Base-by-base conservation (phyloP, 805 yeast genomes). In the Zygosaccharomyces pseudorouxii region DNA sequence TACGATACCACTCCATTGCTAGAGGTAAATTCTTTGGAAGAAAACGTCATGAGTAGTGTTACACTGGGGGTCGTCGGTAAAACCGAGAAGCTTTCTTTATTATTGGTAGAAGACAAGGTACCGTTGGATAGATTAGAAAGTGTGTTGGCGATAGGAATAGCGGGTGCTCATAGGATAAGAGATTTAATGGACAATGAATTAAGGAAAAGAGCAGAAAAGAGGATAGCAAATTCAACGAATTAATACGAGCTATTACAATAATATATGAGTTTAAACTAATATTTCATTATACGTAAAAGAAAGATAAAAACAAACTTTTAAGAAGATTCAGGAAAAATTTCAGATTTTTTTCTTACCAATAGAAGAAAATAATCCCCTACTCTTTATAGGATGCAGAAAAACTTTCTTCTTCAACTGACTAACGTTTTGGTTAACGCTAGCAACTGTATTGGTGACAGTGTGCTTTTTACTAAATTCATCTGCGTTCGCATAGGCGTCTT, bases 41-140 rank as follows among this genome's bases (percentile, higher is more conserved):
- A 89, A 63, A 75, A 72, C 49, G 97, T 89, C 54, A 77, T 92
- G 73, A 81, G 96, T 47, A 77, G 77, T 54, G 73, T 90, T 40
- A 88, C 97, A 0, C 71, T 89, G 28, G 98, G 95, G 5, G 83
- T 86, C 2, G 79, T 90, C 19, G 98, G 98, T 3, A 79, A 81
- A 56, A 75, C 86, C 46, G 92, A 86, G 54, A 86, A 89, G 66
- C 70, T 89, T 48, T 84, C 93, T 4, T 65, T 89, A 61, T 68
- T 92, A 48, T 70, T 88, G 47, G 71, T 89, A 47, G 98, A 93
- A 61, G 89, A 87, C 59, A 84, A 84, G 63, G 76, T 93, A 64
- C 92, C 96, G 0, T 68, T 90, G 55, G 98, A 90, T 62, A 75
- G 79, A 49, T 67, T 93, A 50, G 95, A 87, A 59, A 73, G 80